A percentile compares a stretch with the other conserved stretches of the same genome.
phyloP scores from a whole-genome alignment of 768 basidiomycete genomes.

The Tulasnella sp. region DNA sequence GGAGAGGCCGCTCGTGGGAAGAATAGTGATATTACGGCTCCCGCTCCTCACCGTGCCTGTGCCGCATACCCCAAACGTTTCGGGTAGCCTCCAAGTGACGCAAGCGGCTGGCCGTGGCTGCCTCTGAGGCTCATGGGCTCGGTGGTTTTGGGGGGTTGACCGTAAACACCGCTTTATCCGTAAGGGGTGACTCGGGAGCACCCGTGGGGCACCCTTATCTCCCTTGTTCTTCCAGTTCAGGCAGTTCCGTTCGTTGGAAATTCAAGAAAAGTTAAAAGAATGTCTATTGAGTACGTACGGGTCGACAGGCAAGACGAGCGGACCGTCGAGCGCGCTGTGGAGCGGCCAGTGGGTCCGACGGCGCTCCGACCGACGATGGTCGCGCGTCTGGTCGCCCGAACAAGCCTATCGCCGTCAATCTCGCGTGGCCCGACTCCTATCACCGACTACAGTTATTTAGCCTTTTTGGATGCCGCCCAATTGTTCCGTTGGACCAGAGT shows the following conservation, averaged over 20 bases:
- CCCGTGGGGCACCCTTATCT: conserved; percentile 11
- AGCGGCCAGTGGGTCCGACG: background rate
- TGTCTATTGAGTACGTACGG: background rate
- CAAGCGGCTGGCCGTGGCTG: background rate
- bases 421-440: conserved; percentile 10
- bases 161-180: conserved; percentile 12
- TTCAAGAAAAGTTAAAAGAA: background rate
- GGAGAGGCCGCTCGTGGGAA: background rate
- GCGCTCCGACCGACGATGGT: background rate
- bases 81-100: conserved; percentile 5
- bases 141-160: background rate
- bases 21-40: background rate
- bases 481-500: background rate
- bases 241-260: conserved; percentile 15
- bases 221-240: background rate
- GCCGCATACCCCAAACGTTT: conserved; percentile 3
- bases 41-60: conserved; percentile 15
- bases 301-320: background rate
- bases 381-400: background rate
- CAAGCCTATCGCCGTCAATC: conserved; percentile 17
- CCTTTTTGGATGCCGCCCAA: background rate
- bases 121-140: background rate
- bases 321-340: background rate
- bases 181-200: background rate
- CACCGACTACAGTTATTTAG: background rate